phyloP scores from a whole-genome alignment of 2,329 filamentous ascomycete species.

The Aspergillus flavus region DNA sequence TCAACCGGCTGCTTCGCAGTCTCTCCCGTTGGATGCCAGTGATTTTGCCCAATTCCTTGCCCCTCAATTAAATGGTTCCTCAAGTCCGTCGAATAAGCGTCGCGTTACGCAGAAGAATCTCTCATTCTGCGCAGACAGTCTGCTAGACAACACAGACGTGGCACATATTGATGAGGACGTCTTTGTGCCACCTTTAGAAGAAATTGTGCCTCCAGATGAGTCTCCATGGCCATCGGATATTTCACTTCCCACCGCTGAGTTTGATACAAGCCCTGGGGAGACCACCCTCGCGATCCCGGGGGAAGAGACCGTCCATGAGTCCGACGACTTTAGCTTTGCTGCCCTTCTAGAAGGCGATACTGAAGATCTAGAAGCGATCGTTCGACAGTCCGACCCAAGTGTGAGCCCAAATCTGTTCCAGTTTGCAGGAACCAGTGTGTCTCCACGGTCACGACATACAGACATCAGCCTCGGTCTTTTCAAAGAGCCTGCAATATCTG shows the following conservation, averaged over 20 bases:
- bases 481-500: conserved; percentile 51
- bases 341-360: conserved; percentile 39
- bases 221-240: conserved; percentile 24
- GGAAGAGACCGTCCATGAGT: conserved; percentile 11
- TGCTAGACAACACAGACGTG: conserved; percentile 13
- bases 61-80: conserved; percentile 2
- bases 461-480: conserved; percentile 37
- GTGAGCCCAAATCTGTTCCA: conserved; percentile 41
- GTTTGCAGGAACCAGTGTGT: conserved; percentile 39
- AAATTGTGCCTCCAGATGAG: conserved; percentile 14
- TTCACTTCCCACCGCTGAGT: conserved; percentile 9
- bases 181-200: conserved; percentile 13
- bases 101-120: conserved; percentile 11
- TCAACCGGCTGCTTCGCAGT: background rate
- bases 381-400: conserved; percentile 42
- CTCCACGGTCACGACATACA: conserved; percentile 28
- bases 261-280: conserved; percentile 10
- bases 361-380: conserved; percentile 60
- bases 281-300: conserved; percentile 8
- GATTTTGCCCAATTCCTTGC: conserved; percentile 3
- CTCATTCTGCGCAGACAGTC: conserved; percentile 12
- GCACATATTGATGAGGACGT: conserved; percentile 17
- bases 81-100: conserved; percentile 6
- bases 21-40: background rate
- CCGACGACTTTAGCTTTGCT: conserved; percentile 33